Evolutionary conservation across 2,329 filamentous ascomycete genomes (phyloP).

Genomic region (Hypoxylon sp.): DNA sequence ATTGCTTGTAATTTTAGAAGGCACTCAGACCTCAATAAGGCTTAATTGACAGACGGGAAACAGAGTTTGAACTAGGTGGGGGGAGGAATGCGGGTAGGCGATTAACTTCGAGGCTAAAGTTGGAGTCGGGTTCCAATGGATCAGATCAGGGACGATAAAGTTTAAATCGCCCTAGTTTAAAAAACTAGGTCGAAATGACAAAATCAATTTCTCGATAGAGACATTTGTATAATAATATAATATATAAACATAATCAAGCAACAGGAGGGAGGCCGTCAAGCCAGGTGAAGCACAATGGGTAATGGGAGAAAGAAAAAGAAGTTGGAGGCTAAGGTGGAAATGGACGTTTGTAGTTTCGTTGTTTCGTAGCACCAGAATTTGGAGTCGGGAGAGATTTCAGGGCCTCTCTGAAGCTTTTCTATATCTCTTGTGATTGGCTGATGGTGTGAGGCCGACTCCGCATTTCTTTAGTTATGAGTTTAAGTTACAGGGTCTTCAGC

Average conservation of each 20-base stretch:
- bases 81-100: conserved; percentile 32
- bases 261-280: conserved; percentile 3
- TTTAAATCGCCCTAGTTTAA: conserved; percentile 13
- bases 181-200: background rate
- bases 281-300: conserved; percentile 8
- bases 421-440: conserved; percentile 23
- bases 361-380: conserved; percentile 22
- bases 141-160: conserved; percentile 21
- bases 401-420: conserved; percentile 3
- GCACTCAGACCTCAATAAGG: background rate
- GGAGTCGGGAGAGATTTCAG: conserved; percentile 18
- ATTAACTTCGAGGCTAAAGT: conserved; percentile 41
- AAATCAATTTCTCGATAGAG: conserved; percentile 1
- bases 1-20: conserved; percentile 34
- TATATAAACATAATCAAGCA: conserved; percentile 16
- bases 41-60: conserved; percentile 12
- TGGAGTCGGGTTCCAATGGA: conserved; percentile 9
- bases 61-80: conserved; percentile 29
- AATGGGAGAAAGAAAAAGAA: conserved; percentile 19
- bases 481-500: conserved; percentile 22
- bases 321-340: conserved; percentile 29
- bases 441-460: conserved; percentile 10
- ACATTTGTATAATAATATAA: conserved; percentile 15
- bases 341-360: conserved; percentile 20
- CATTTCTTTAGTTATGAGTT: conserved; percentile 21